Base-by-base conservation (phyloP, 805 yeast species). In the Maudiozyma bulderi region DNA sequence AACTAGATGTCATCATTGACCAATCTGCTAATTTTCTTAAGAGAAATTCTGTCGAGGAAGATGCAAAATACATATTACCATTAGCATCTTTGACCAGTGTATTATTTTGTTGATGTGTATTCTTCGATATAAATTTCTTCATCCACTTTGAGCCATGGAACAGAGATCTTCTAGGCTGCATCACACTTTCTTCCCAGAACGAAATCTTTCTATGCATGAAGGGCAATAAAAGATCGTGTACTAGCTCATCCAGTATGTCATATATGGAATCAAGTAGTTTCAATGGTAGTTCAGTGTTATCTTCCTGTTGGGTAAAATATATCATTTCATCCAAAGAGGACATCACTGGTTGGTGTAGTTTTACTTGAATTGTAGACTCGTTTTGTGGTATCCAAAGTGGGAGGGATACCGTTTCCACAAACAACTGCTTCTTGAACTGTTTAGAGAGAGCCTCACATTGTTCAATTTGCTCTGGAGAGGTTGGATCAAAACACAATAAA, bases 1-100 rank as follows among this genome's bases (percentile, higher is more conserved):
- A 91, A 68, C 93, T 96, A 37, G 89, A 77, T n/a, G 90, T 67
- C 81, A 93, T 86, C 58, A 91, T 80, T 6, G 89, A 81, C 87
- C 95, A 87, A 64, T 93, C 99, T 0, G 95, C 98, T 30, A 91
- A 70, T 60, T 85, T 84, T 46, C 98, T 72, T 30, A 89, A 73
- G 41, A 78, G 73, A 60, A 86, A 84, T 57, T 88, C 96, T 0
- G 82, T 75, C 0, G 88, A 72, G 2, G 76, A 71, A 9, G 79
- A 77, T 41, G 76, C 67, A 60, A 88, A 89, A 55, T 72, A 78
- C 26, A 81, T 83, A 41, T 73, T 78, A 4, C 67, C 69, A 5
- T 69, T 54, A 58, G 77, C 77, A 65, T 75, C 86, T 46, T 67
- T 62, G 33, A 70, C 54, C 6, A 62, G 10, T 55, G 44, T 29